Percentiles rank a stretch among this genome's conserved stretches.
Conservation (phyloP, 1,284 basidiomycete species). For the Amylostereum areolatum region DNA sequence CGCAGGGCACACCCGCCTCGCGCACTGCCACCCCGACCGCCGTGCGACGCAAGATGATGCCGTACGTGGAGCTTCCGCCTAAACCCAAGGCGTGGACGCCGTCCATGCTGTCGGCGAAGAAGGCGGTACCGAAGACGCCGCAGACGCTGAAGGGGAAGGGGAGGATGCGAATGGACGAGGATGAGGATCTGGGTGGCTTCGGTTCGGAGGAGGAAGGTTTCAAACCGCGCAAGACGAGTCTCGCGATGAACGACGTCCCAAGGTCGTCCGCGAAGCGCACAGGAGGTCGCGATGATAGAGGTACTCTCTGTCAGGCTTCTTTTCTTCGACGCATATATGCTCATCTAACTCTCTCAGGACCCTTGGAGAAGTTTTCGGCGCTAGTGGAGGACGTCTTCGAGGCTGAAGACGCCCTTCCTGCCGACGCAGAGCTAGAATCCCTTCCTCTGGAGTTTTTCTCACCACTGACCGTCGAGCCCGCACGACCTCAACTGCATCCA, state of each 20-base stretch:
- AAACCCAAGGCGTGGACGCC: slow-evolving; percentile 36
- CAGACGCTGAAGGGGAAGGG: slow-evolving; percentile 13
- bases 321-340: not conserved
- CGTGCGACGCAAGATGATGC: slow-evolving; percentile 32
- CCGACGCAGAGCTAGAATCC: slow-evolving; percentile 50
- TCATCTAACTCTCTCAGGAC: slow-evolving; percentile 33
- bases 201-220: slow-evolving; percentile 46
- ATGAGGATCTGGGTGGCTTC: slow-evolving; percentile 55
- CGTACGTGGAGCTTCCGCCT: slow-evolving; percentile 56
- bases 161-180: slow-evolving; percentile 26
- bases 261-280: slow-evolving; percentile 52
- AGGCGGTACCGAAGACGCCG: slow-evolving; percentile 20
- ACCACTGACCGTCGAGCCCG: slow-evolving; percentile 46
- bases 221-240: slow-evolving; percentile 17
- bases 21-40: slow-evolving; percentile 11
- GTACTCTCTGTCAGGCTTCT: slow-evolving; percentile 27
- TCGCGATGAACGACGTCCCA: slow-evolving; percentile 23
- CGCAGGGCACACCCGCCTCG: slow-evolving; percentile 9
- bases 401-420: slow-evolving; percentile 75
- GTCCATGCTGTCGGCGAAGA: slow-evolving; percentile 25
- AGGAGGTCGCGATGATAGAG: slow-evolving; percentile 72
- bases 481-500: slow-evolving; percentile 54
- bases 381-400: slow-evolving; percentile 85
- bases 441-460: slow-evolving; percentile 67
- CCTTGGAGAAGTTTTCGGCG: slow-evolving; percentile 67